phyloP scores from a whole-genome alignment of 2,329 filamentous ascomycete species.

The Magnaporthiopsis rhizophila region DNA sequence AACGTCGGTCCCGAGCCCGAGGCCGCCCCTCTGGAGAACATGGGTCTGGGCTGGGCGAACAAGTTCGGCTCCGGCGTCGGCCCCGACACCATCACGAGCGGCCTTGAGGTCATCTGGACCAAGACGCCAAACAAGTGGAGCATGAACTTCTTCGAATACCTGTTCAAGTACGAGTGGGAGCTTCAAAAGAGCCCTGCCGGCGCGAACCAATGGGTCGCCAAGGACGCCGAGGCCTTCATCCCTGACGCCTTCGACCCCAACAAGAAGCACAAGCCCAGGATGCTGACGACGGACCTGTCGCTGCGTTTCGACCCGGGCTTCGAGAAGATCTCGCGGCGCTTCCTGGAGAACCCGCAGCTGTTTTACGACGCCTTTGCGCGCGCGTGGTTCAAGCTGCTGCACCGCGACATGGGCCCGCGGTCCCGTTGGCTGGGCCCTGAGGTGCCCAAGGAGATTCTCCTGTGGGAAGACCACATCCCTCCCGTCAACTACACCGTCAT shows the following conservation, averaged over 20 bases:
- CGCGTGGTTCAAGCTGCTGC: slow-evolving; percentile 78
- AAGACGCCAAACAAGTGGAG: slow-evolving; percentile 69
- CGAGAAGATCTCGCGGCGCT: slow-evolving; percentile 67
- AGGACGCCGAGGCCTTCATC: slow-evolving; percentile 57
- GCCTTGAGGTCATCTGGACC: slow-evolving; percentile 75
- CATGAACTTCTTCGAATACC: slow-evolving; percentile 65
- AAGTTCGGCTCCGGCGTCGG: slow-evolving; percentile 57
- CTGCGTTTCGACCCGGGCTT: slow-evolving; percentile 64
- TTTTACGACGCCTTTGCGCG: slow-evolving; percentile 61
- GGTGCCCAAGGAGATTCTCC: slow-evolving; percentile 57
- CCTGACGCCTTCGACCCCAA: slow-evolving; percentile 61
- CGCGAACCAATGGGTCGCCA: slow-evolving; percentile 69
- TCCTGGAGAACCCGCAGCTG: slow-evolving; percentile 60
- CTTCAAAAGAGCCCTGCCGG: slow-evolving; percentile 67
- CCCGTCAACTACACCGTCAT: slow-evolving; percentile 48
- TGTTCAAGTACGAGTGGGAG: slow-evolving; percentile 75
- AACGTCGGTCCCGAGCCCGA: slow-evolving; percentile 62
- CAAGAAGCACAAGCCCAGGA: slow-evolving; percentile 67
- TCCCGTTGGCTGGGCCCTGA: slow-evolving; percentile 68
- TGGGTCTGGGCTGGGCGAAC: slow-evolving; percentile 69
- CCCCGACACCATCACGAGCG: slow-evolving; percentile 65
- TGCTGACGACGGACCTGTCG: slow-evolving; percentile 69
- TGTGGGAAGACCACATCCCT: slow-evolving; percentile 71
- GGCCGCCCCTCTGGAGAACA: slow-evolving; percentile 53
- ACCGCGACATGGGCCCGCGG: slow-evolving; percentile 70